Percentiles rank a stretch among this genome's conserved stretches.
Conservation (phyloP, 1,139 yeast genomes). For the Protomyces inundatus region DNA sequence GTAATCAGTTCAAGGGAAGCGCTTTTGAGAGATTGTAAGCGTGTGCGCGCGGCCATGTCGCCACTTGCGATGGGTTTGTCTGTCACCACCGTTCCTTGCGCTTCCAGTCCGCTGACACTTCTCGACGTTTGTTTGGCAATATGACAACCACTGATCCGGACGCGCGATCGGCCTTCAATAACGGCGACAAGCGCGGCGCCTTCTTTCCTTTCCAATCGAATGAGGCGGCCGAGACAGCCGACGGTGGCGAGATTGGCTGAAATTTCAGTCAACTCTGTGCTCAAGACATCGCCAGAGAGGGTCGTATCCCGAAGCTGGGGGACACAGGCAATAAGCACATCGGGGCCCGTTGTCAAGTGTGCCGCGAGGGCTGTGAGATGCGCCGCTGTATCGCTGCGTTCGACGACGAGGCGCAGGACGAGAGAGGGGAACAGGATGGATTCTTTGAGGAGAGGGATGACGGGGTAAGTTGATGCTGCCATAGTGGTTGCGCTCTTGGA, state of each 20-base stretch:
- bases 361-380: conserved; percentile 1
- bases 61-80: conserved; percentile 27
- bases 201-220: conserved; percentile 31
- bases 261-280: neutral
- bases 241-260: conserved; percentile 18
- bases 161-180: conserved; percentile 35
- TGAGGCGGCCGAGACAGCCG: conserved; percentile 36
- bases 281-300: neutral
- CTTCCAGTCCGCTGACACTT: conserved; percentile 3
- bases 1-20: conserved; percentile 33
- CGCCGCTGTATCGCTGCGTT: conserved; percentile 4
- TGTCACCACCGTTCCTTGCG: conserved; percentile 25
- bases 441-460: conserved; percentile 12
- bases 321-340: conserved; percentile 2
- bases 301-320: conserved; percentile 6
- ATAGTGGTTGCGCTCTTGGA: neutral
- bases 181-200: conserved; percentile 30
- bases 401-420: conserved; percentile 12
- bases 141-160: conserved; percentile 27
- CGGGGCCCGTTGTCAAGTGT: neutral
- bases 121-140: conserved; percentile 23
- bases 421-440: conserved; percentile 18
- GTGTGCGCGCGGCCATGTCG: conserved; percentile 31
- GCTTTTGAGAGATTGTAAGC: conserved; percentile 35
- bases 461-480: neutral